These are phyloP conservation scores for Rhodamnia argentea DNA, from an alignment of 345 rosid genomes.

Conservation along the genomic window DNA sequence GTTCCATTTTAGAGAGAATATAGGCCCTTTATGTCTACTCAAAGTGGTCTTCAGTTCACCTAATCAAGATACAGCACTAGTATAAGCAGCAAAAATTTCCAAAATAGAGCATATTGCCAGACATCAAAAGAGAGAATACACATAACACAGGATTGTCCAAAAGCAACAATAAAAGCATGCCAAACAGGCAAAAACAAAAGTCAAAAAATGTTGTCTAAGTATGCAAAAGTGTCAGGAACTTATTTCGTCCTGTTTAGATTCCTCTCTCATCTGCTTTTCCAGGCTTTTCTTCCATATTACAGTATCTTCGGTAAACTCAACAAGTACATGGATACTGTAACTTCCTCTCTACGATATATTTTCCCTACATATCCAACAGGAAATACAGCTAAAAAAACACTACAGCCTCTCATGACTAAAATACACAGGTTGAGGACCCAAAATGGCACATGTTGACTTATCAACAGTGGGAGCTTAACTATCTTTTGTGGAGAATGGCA, in stretches of 20 bases:
- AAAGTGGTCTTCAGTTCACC: constrained; percentile 81
- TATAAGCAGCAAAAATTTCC: neutral
- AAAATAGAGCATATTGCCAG: neutral
- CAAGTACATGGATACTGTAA: neutral
- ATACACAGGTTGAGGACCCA: neutral
- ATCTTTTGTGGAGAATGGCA: neutral
- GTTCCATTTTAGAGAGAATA: constrained; percentile 99
- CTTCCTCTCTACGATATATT: neutral
- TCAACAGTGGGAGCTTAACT: neutral
- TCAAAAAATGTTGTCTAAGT: neutral
- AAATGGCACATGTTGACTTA: neutral
- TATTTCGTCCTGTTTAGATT: neutral
- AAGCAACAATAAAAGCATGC: neutral
- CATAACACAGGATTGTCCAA: neutral
- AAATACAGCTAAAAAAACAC: neutral
- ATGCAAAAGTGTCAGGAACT: neutral
- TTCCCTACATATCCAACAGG: neutral
- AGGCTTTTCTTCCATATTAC: neutral
- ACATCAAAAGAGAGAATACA: neutral
- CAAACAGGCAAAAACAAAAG: neutral
- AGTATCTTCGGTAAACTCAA: neutral
- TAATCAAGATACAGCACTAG: constrained; percentile 4
- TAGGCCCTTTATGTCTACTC: constrained; percentile 93
- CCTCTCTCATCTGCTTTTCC: neutral
- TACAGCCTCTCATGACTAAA: neutral